Conservation (phyloP, 2,329 filamentous ascomycete genomes). For the Hypoxylon sp. region DNA sequence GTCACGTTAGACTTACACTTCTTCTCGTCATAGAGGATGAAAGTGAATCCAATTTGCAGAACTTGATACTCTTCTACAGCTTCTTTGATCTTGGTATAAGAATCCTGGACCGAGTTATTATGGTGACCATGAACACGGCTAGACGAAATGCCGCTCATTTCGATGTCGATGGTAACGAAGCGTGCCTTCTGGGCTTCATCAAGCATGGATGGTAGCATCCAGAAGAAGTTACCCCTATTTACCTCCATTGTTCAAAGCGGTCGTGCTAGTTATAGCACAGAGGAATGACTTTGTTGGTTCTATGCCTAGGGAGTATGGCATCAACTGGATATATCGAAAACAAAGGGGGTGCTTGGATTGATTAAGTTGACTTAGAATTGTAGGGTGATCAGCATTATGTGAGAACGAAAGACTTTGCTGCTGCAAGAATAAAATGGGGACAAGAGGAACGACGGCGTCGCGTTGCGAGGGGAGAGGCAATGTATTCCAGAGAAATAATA, state of each 20-base stretch:
- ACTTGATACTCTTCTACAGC: slow-evolving; percentile 54
- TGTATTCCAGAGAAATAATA: background rate
- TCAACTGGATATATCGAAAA: background rate
- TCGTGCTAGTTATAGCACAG: background rate
- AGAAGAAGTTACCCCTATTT: slow-evolving; percentile 50
- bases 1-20: slow-evolving; percentile 13
- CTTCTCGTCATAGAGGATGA: slow-evolving; percentile 44
- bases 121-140: slow-evolving; percentile 8
- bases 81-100: slow-evolving; percentile 52
- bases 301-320: background rate
- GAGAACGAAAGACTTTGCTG: background rate
- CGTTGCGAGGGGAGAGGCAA: background rate
- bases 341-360: background rate
- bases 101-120: slow-evolving; percentile 34
- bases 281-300: background rate
- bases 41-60: slow-evolving; percentile 58
- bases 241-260: slow-evolving; percentile 50
- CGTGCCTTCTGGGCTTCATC: slow-evolving; percentile 51
- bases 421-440: background rate
- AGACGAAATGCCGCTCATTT: slow-evolving; percentile 57
- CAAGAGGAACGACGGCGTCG: background rate
- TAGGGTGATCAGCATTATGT: background rate
- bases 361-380: background rate
- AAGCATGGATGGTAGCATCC: slow-evolving; percentile 52
- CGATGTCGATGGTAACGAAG: slow-evolving; percentile 57